These are phyloP conservation scores for Achaetomium macrosporum DNA, from an alignment of 2,329 filamentous ascomycete genomes.

Conservation along the genomic window DNA sequence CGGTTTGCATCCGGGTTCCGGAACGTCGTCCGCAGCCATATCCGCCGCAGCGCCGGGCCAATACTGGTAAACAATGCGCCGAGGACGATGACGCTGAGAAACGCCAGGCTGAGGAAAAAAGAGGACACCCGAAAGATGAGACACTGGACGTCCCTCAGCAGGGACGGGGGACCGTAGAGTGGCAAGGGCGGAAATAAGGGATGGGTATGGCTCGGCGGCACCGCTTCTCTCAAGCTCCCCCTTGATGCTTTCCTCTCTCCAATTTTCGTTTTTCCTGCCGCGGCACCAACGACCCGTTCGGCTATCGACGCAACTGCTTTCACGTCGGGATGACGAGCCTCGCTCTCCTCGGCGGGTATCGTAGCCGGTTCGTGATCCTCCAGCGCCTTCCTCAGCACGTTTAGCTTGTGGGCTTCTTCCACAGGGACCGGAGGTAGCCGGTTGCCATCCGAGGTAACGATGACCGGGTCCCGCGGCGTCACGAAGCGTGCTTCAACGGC, in stretches of 20 bases:
- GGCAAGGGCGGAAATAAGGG: conserved; percentile 81
- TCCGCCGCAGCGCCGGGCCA: conserved; percentile 42
- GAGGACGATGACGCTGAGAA: conserved; percentile 69
- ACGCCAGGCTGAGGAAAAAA: conserved; percentile 69
- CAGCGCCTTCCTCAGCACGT: conserved; percentile 51
- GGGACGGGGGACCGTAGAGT: conserved; percentile 69
- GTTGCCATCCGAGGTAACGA: conserved; percentile 61
- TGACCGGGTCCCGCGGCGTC: conserved; percentile 66
- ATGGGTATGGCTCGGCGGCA: conserved; percentile 65
- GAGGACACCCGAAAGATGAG: conserved; percentile 60
- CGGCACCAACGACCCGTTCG: neutral
- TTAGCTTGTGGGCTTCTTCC: conserved; percentile 64
- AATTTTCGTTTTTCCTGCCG: conserved; percentile 21
- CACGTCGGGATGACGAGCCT: conserved; percentile 33
- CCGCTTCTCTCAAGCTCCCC: conserved; percentile 40
- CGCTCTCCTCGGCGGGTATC: conserved; percentile 25
- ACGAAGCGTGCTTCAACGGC: conserved; percentile 59
- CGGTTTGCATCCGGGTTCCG: conserved; percentile 54
- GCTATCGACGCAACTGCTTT: neutral
- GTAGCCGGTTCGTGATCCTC: conserved; percentile 27
- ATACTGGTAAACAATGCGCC: conserved; percentile 67
- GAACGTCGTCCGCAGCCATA: conserved; percentile 51
- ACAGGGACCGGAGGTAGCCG: conserved; percentile 64
- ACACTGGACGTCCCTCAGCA: conserved; percentile 60
- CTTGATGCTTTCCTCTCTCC: conserved; percentile 36